Conservation (phyloP, 208 protist genomes). For the Trypanosomatidae sp. region DNA sequence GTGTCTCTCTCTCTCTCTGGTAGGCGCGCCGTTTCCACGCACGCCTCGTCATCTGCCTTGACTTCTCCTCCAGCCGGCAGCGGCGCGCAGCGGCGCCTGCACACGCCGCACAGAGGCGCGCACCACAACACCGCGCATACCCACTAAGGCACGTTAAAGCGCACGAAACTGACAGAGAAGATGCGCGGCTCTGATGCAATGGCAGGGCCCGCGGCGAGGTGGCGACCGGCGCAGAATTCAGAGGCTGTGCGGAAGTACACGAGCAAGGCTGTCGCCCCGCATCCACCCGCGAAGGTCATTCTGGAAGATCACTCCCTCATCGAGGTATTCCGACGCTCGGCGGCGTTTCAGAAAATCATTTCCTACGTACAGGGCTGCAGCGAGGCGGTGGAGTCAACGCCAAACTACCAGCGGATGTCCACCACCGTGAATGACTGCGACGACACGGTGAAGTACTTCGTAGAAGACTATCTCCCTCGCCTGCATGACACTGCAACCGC, state of each 20-base stretch:
- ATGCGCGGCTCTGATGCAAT: slow-evolving; percentile 4
- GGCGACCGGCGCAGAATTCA: slow-evolving; percentile 18
- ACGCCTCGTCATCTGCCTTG: background rate
- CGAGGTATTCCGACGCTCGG: slow-evolving; percentile 55
- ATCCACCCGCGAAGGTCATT: slow-evolving; percentile 67
- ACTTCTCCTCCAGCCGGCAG: too few relatives aligned
- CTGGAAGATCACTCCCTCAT: slow-evolving; percentile 63
- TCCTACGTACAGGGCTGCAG: slow-evolving; percentile 59
- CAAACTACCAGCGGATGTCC: slow-evolving; percentile 15
- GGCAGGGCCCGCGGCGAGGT: slow-evolving; percentile 15
- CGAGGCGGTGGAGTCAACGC: slow-evolving; percentile 29
- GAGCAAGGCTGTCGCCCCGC: slow-evolving; percentile 7
- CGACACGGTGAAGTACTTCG: slow-evolving; percentile 43
- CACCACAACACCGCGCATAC: background rate
- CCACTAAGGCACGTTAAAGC: too few relatives aligned
- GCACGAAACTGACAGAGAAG: background rate
- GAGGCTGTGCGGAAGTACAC: slow-evolving; percentile 19
- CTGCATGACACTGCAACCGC: slow-evolving; percentile 51
- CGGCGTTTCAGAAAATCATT: slow-evolving; percentile 70
- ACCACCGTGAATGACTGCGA: slow-evolving; percentile 20
- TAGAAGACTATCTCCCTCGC: slow-evolving; percentile 52
- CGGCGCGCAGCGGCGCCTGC: background rate
- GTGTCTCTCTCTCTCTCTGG: slow-evolving; percentile 10
- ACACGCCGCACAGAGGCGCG: too few relatives aligned
- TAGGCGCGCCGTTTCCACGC: background rate